phyloP scores from a whole-genome alignment of 75 land plant species.

The Picea sitchensis region DNA sequence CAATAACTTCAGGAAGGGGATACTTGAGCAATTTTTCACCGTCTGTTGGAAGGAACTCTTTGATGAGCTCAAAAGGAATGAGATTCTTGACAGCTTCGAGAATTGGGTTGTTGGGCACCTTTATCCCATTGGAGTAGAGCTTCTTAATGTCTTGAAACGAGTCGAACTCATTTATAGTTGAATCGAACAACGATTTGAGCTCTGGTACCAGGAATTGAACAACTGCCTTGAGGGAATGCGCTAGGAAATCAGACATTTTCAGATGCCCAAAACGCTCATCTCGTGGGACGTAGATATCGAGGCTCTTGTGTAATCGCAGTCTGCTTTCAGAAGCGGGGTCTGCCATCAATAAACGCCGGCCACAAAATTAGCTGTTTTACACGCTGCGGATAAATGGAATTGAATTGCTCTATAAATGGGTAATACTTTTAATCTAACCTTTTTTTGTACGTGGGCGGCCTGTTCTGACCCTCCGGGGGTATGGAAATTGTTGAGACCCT shows the following conservation, averaged over 20 bases:
- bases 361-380: no score
- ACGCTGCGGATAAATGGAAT: no score
- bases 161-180: conserved; percentile 54
- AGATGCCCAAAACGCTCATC: conserved; percentile 78
- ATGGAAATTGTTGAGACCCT: conserved; percentile 27
- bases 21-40: conserved; percentile 35
- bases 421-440: conserved; percentile 14
- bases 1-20: conserved; percentile 61
- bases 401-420: no score
- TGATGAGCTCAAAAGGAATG: conserved; percentile 45
- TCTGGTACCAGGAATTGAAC: conserved; percentile 35
- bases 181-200: conserved; percentile 28
- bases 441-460: conserved; percentile 25
- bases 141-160: conserved; percentile 49
- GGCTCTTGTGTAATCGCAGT: conserved; percentile 16
- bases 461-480: conserved; percentile 40
- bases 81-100: conserved; percentile 14
- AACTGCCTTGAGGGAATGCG: conserved; percentile 24
- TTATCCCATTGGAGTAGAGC: conserved; percentile 50
- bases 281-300: conserved; percentile 74
- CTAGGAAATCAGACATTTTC: conserved; percentile 63
- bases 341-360: conserved; percentile 11
- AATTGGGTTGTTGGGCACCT: conserved; percentile 10
- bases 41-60: conserved; percentile 33
- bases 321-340: conserved; percentile 70